Evolutionary conservation across 2,329 filamentous ascomycete species (phyloP), one percentile per base, ranked within the genome.

Genomic region (Plectosphaerella sp.): DNA sequence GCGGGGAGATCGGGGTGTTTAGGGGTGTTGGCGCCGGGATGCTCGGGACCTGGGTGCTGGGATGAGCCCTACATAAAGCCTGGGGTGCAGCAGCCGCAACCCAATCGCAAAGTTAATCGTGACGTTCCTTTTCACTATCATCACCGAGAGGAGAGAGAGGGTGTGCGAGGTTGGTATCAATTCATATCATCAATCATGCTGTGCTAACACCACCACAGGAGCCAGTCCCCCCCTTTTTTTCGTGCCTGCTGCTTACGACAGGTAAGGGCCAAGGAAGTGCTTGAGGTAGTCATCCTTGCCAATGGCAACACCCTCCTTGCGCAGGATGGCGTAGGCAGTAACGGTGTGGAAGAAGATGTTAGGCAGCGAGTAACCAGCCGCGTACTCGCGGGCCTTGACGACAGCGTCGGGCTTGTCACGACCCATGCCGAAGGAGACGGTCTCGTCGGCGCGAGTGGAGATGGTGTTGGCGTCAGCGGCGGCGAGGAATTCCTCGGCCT

Each of bases 281-380:
- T 10, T 36, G 41, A 83, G 58, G 62, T 71, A 88, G 60, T 86
- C 79, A 49, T 55, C 39, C 74, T 88, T 88, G 33, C 82, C 83
- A 16, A 89, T n/a, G 0, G 72, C 68, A 24, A 86, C 79, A 2
- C 84, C 85, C 67, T 82, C 75, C 61, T 74, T 77, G 54, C 85
- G 72, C 62, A 87, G 61, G 52, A 88, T 81, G 20, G 67, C 72
- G 68, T 88, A 88, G 11, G 80, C 73, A 12, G 75, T 84, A 3
- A 66, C 73, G 15, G 80, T 57, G 62, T 88, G 86, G 67, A 88
- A 89, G 69, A 75, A 86, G 58, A 86, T 66, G 61, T 87, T 86
- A 18, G 84, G 41, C 41, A 43, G n/a, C 5, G 41, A 22, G 41
- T 43, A 43, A 10, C 41, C 41, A 18, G 41, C 41, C 4, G 41